These are phyloP conservation scores for Geosmithia flava DNA, from an alignment of 2,329 filamentous ascomycete genomes.

Conservation along the genomic window DNA sequence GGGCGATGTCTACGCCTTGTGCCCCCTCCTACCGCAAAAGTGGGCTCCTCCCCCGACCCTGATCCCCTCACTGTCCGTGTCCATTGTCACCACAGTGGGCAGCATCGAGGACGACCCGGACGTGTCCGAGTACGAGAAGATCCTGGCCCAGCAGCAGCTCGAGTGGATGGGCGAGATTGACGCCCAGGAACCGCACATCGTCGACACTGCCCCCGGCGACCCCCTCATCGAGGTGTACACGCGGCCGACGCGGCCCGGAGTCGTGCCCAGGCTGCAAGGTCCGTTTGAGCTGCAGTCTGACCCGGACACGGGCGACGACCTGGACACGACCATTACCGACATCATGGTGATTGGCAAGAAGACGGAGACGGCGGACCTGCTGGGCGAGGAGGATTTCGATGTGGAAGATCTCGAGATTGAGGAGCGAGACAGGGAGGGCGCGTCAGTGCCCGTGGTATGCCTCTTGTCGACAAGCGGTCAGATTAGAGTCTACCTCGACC, in stretches of 20 bases:
- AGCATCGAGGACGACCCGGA: conserved; percentile 47
- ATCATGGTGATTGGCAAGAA: conserved; percentile 52
- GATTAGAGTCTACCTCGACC: conserved; percentile 47
- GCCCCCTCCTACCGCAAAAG: conserved; percentile 74
- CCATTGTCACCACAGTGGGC: conserved; percentile 63
- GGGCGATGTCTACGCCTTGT: conserved; percentile 87
- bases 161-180: conserved; percentile 58
- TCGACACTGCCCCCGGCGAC: conserved; percentile 36
- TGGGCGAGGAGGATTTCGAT: conserved; percentile 49
- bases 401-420: conserved; percentile 45
- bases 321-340: conserved; percentile 45
- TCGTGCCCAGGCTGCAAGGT: conserved; percentile 47
- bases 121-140: conserved; percentile 37
- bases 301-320: conserved; percentile 42
- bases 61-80: conserved; percentile 71
- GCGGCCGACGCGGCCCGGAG: conserved; percentile 43
- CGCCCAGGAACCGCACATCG: conserved; percentile 44
- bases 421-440: conserved; percentile 30
- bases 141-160: conserved; percentile 50
- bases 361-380: conserved; percentile 45
- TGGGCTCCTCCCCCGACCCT: conserved; percentile 71
- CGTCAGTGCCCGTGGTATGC: conserved; percentile 48
- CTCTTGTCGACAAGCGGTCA: conserved; percentile 48
- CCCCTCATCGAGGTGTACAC: conserved; percentile 40
- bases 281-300: conserved; percentile 47